Evolutionary conservation across 768 basidiomycete genomes (phyloP), one percentile per base, ranked within the genome.

Genomic region (Rhizopogon vulgaris): DNA sequence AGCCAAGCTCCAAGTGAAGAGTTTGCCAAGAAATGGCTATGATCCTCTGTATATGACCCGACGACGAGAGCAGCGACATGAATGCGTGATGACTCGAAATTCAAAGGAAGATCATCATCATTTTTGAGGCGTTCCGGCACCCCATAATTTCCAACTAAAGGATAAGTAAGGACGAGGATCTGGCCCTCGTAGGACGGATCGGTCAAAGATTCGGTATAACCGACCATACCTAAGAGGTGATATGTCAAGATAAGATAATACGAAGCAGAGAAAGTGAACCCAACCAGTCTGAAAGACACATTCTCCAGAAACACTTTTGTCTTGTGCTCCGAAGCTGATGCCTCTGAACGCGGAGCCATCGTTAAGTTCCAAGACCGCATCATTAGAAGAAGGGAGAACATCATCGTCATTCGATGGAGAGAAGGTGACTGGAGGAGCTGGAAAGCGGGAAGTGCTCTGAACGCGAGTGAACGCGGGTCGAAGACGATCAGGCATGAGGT

Each of bases 241-340:
- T 63, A 63, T 53, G 58, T 58, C 52, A 47, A 41, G 45, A 34
- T 50, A 22, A 34, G 2, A 54, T 49, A 55, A 48, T 49, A 52
- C 53, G 53, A 47, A 49, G 39, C 10, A 12, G 38, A 3, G 18
- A 54, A 47, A 56, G 52, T 48, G 56, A 41, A 62, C 60, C 86
- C 67, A 63, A 94, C 96, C 96, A 38, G 96, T 99, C 75, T 97
- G 95, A 74, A 99, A 99, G 64, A 99, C 96, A 69, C 96, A 98
- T 80, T 99, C 96, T 61, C 96, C 96, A 15, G 95, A 80, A 30
- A 95, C 78, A 64, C 90, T 94, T 71, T 92, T 94, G 41, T 79
- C 82, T 60, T 91, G 80, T 4, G 92, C 93, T 62, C 96, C 96
- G 64, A 99, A 98, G 63, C 88, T 92, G 66, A 89, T 84, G 34